Evolutionary conservation across 2,329 filamentous ascomycete genomes (phyloP), one percentile per base, ranked within the genome.

Genomic region (Sordariomycetes sp.): DNA sequence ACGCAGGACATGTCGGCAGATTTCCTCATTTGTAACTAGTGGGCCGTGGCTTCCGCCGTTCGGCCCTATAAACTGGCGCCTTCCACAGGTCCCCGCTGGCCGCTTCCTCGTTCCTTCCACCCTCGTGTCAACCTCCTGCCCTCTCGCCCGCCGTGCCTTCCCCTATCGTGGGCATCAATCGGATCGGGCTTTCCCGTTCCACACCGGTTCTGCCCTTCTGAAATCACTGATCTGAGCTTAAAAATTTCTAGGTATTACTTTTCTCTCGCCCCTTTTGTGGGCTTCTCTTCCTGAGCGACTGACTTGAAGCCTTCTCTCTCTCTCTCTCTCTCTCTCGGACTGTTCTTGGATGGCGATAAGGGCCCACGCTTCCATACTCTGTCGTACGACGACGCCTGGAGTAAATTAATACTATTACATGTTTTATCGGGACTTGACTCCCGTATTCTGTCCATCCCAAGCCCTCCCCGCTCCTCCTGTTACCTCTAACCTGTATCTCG

Each of bases 21-120:
- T 57, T 51, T 3, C 55, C 46, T 20, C 7, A 51, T 32, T 52
- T 22, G 48, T 52, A 40, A 35, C 55, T 57, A 57, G 55, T 52
- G 55, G 43, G 37, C 55, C 20, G 37, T 18, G 24, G 12, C 20
- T 46, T 20, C 40, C 43, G 40, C 43, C 54, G 40, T 4, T 54
- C 40, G 53, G 53, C 22, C 53, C 53, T 55, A 55, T 55, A 40
- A 55, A 40, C 53, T 40, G 28, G 28, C 46, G 46, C 46, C 7
- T 24, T 20, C 46, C 46, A 20, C n/a, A n/a, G 20, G n/a, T 50
- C 46, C 46, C 20, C 46, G 14, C 53, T 35, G 3, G 20, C 53
- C 32, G n/a, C 24, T 46, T n/a, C 25, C 53, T 28, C 53, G 24
- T 28, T 46, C 35, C 53, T 24, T n/a, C 18, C 52, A 24, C 52